phyloP scores from a whole-genome alignment of 2,329 filamentous ascomycete genomes.

The Septoria petroselini region DNA sequence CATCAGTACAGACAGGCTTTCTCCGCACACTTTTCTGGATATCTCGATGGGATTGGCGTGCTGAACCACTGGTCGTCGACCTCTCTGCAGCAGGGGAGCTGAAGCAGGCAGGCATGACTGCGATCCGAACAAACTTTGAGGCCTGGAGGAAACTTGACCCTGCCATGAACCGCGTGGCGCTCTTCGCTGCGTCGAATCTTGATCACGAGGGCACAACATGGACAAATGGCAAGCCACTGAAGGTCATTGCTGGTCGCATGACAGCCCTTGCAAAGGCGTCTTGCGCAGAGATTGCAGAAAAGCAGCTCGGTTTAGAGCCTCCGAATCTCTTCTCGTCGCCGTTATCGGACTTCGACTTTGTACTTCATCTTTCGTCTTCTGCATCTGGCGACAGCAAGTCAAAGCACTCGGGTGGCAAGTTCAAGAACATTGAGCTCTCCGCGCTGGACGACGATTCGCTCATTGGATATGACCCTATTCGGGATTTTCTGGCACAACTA shows the following conservation, averaged over 20 bases:
- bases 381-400: conserved; percentile 26
- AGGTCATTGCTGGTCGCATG: conserved; percentile 80
- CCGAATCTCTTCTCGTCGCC: conserved; percentile 68
- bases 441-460: conserved; percentile 43
- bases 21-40: conserved; percentile 75
- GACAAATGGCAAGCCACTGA: conserved; percentile 70
- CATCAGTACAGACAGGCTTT: conserved; percentile 75
- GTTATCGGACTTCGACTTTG: conserved; percentile 76
- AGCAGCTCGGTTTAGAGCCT: conserved; percentile 42
- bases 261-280: conserved; percentile 77
- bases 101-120: conserved; percentile 57
- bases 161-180: conserved; percentile 74
- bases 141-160: conserved; percentile 87
- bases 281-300: conserved; percentile 51
- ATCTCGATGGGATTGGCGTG: conserved; percentile 87
- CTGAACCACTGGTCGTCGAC: conserved; percentile 77
- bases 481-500: conserved; percentile 65
- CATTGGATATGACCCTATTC: conserved; percentile 59
- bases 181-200: conserved; percentile 77
- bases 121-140: conserved; percentile 68
- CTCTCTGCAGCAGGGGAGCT: conserved; percentile 50
- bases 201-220: conserved; percentile 77
- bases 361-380: conserved; percentile 66
- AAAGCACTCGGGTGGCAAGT: conserved; percentile 53
- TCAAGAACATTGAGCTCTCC: conserved; percentile 74